These are phyloP conservation scores for Erucastrum elatum DNA, from an alignment of 345 rosid species.

Conservation along the genomic window DNA sequence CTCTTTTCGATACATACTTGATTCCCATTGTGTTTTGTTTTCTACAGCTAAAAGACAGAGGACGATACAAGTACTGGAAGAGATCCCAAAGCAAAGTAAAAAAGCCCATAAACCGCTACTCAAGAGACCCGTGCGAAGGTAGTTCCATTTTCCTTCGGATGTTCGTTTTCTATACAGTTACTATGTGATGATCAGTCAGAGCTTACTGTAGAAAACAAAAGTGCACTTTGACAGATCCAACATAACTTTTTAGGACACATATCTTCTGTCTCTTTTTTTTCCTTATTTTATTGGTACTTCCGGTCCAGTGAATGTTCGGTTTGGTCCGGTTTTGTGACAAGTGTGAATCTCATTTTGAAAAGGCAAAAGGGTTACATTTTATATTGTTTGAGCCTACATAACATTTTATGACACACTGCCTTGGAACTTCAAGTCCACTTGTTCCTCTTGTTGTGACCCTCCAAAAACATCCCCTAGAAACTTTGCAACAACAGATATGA, in stretches of 20 bases:
- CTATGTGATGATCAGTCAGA: not conserved
- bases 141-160: not conserved
- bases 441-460: conserved; percentile 22
- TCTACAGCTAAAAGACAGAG: conserved; percentile 83
- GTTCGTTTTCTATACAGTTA: not conserved
- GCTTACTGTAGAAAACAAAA: conserved; percentile 9
- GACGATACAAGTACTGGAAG: conserved; percentile 81
- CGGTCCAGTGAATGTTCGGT: conserved; percentile 9
- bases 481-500: conserved; percentile 59
- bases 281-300: conserved; percentile 9
- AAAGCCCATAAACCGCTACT: conserved; percentile 47
- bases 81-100: conserved; percentile 65
- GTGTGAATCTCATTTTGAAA: not conserved
- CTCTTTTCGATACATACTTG: not conserved
- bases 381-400: not conserved
- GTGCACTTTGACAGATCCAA: conserved; percentile 12
- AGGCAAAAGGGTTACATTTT: not conserved
- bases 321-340: conserved; percentile 21
- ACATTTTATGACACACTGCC: conserved; percentile 18
- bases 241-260: conserved; percentile 15
- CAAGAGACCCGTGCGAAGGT: conserved; percentile 52
- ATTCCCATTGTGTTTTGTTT: conserved; percentile 33
- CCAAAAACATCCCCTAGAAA: conserved; percentile 61
- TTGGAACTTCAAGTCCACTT: conserved; percentile 25
- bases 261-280: not conserved